Conservation (phyloP, 2,329 filamentous ascomycete genomes). For the Trichophyton simii region DNA sequence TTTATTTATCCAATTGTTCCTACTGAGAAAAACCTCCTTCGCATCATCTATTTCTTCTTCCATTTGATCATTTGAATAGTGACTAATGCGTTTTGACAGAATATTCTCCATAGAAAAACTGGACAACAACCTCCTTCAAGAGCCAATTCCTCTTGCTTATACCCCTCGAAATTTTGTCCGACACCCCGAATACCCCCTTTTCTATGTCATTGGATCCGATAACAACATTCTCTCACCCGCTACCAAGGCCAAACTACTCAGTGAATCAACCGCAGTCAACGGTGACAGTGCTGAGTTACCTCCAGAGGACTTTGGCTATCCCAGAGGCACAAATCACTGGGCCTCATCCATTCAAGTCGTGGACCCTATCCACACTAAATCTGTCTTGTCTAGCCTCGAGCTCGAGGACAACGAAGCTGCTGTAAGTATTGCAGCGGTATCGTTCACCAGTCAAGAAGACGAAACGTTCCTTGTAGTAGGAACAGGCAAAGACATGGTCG, state of each 20-base stretch:
- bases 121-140: slow-evolving; percentile 72
- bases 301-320: slow-evolving; percentile 78
- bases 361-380: slow-evolving; percentile 65
- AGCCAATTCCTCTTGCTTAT: slow-evolving; percentile 74
- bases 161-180: slow-evolving; percentile 80
- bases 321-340: slow-evolving; percentile 74
- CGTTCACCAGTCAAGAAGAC: slow-evolving; percentile 78
- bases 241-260: slow-evolving; percentile 61
- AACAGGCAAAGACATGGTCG: slow-evolving; percentile 77
- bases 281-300: slow-evolving; percentile 59
- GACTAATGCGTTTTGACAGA: slow-evolving; percentile 28
- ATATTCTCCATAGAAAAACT: slow-evolving; percentile 88
- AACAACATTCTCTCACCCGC: slow-evolving; percentile 77
- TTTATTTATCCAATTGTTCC: slow-evolving; percentile 75
- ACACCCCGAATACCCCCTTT: slow-evolving; percentile 75
- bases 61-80: slow-evolving; percentile 3
- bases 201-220: slow-evolving; percentile 89
- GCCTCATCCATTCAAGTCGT: slow-evolving; percentile 89
- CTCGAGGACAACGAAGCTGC: slow-evolving; percentile 84
- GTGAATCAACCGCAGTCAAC: slow-evolving; percentile 58
- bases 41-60: slow-evolving; percentile 26
- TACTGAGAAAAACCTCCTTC: slow-evolving; percentile 52
- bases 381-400: slow-evolving; percentile 64
- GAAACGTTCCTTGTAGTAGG: slow-evolving; percentile 89
- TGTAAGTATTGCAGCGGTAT: slow-evolving; percentile 69